Percentiles rank a stretch among this genome's conserved stretches.
phyloP scores from a whole-genome alignment of 768 basidiomycete genomes.

The Leccinum barrowsii region DNA sequence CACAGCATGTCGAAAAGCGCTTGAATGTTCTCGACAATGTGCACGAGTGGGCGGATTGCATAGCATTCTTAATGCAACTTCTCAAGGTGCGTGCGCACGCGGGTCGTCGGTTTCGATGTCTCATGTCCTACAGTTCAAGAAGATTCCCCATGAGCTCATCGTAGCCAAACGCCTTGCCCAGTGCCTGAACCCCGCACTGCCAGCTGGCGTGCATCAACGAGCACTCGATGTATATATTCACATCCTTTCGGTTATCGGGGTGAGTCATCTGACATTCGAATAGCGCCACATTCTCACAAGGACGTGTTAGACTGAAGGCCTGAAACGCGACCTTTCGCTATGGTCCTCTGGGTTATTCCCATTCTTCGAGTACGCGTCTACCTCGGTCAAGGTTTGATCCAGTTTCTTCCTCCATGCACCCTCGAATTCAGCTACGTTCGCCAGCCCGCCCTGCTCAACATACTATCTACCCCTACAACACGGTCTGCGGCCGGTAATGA shows the following conservation, averaged over 20 bases:
- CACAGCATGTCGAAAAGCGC: conserved; percentile 89
- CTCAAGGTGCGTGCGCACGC: conserved; percentile 60
- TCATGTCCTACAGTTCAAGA: conserved; percentile 74
- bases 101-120: background rate
- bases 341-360: conserved; percentile 78
- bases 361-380: conserved; percentile 98
- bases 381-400: conserved; percentile 82
- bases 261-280: conserved; percentile 38
- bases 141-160: conserved; percentile 91
- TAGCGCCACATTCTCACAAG: conserved; percentile 6
- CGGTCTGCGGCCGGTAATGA: conserved; percentile 85
- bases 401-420: conserved; percentile 2
- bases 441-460: conserved; percentile 78
- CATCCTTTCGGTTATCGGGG: conserved; percentile 87
- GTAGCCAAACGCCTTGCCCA: conserved; percentile 95
- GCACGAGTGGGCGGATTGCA: conserved; percentile 99
- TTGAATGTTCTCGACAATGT: conserved; percentile 92
- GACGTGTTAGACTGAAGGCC: conserved; percentile 69
- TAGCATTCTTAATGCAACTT: conserved; percentile 91
- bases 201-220: conserved; percentile 94
- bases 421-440: background rate
- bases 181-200: conserved; percentile 96
- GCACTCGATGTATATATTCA: conserved; percentile 94
- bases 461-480: conserved; percentile 86
- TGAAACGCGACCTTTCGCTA: conserved; percentile 79